A percentile compares a stretch with the other conserved stretches of the same genome.
phyloP scores from a whole-genome alignment of 1,284 basidiomycete genomes.

The Abortiporus biennis region DNA sequence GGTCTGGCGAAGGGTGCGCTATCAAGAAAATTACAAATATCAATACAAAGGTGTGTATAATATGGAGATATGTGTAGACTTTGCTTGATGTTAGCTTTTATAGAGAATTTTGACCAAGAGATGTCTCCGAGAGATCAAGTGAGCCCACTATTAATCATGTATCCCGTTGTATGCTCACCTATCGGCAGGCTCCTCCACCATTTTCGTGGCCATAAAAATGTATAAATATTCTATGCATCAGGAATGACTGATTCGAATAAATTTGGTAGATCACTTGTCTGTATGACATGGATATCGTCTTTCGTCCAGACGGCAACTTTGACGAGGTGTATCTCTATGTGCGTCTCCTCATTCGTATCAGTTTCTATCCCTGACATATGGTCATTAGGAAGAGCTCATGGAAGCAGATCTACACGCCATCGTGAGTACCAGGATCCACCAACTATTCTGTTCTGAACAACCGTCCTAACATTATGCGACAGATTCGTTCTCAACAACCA shows the following conservation, averaged over 20 bases:
- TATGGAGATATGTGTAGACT: not conserved
- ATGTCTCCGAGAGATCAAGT: conserved; percentile 92
- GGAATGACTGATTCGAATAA: not conserved
- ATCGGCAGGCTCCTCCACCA: conserved; percentile 77
- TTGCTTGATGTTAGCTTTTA: not conserved
- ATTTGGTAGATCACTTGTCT: conserved; percentile 75
- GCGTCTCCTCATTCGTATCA: conserved; percentile 22
- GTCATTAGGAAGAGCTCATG: conserved; percentile 90
- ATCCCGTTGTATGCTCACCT: conserved; percentile 3
- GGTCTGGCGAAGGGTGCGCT: conserved; percentile 86
- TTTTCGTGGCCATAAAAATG: conserved; percentile 96
- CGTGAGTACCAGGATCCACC: conserved; percentile 38
- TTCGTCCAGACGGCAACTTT: conserved; percentile 83
- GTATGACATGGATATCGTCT: conserved; percentile 97
- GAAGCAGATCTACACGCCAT: conserved; percentile 99
- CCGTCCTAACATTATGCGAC: conserved; percentile 10
- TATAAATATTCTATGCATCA: conserved; percentile 28
- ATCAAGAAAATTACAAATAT: conserved; percentile 99
- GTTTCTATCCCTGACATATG: not conserved
- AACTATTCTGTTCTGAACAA: conserved; percentile 3
- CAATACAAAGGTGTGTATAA: conserved; percentile 76
- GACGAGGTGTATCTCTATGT: conserved; percentile 95
- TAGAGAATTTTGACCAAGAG: conserved; percentile 92
- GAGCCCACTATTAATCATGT: conserved; percentile 15
- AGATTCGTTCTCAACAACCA: conserved; percentile 97